These are phyloP conservation scores for Pleurotus pulmonarius DNA, from an alignment of 768 basidiomycete genomes.

Conservation along the genomic window DNA sequence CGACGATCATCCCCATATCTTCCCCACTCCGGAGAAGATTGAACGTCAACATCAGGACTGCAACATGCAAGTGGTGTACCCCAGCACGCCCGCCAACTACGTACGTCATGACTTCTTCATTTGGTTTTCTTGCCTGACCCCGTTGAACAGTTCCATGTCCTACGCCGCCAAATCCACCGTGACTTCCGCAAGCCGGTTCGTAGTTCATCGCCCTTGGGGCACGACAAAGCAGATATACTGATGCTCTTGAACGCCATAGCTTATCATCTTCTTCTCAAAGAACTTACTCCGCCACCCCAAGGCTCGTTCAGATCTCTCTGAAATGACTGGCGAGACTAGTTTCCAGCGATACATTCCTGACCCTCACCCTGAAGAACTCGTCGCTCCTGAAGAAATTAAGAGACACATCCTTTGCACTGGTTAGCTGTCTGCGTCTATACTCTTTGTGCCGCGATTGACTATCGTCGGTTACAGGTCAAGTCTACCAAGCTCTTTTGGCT, in stretches of 20 bases:
- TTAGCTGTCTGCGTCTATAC: constrained; percentile 15
- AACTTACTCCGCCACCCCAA: constrained; percentile 91
- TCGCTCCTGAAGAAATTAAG: constrained; percentile 80
- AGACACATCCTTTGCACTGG: constrained; percentile 90
- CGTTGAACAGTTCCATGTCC: constrained; percentile 79
- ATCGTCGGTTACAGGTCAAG: constrained; percentile 62
- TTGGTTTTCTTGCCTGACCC: not conserved
- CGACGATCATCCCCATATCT: constrained; percentile 92
- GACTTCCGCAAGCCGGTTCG: constrained; percentile 96
- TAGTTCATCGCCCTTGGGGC: no score
- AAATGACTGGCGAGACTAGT: constrained; percentile 84
- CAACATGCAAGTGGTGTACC: constrained; percentile 99
- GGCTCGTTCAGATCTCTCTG: constrained; percentile 80
- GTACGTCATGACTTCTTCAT: constrained; percentile 33
- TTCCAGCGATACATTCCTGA: constrained; percentile 97
- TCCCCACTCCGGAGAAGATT: constrained; percentile 84
- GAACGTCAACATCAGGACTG: constrained; percentile 98
- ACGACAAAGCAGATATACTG: no score
- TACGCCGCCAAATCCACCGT: constrained; percentile 94
- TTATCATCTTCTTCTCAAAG: constrained; percentile 97
- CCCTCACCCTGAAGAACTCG: constrained; percentile 64
- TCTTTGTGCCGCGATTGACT: constrained; percentile 4
- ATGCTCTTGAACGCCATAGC: no score
- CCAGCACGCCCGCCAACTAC: constrained; percentile 95
- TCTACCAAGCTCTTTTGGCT: constrained; percentile 85